A percentile compares a stretch with the other conserved stretches of the same genome.
phyloP scores from a whole-genome alignment of 1,139 yeast genomes.

The Blastobotrys proliferans region DNA sequence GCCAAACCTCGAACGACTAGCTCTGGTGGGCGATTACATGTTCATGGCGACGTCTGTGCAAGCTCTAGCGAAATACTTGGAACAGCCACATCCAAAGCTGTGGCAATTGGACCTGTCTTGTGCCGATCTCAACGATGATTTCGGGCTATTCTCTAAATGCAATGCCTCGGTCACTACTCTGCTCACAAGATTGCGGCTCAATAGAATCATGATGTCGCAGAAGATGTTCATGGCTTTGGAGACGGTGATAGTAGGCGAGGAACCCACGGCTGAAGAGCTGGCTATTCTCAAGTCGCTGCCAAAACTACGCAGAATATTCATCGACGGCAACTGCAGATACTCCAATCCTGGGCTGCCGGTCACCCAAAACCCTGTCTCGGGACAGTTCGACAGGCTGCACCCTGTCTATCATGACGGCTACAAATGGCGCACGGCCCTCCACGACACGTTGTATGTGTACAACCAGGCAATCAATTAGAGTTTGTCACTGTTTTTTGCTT shows the following conservation, averaged over 20 bases:
- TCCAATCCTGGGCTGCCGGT: background rate
- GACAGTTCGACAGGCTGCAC: background rate
- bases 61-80: background rate
- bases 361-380: background rate
- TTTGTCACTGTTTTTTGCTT: too few species aligned
- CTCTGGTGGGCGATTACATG: background rate
- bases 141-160: background rate
- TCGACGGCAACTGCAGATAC: background rate
- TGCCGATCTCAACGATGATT: background rate
- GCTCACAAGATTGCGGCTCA: background rate
- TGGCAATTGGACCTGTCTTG: background rate
- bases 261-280: background rate
- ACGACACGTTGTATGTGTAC: too few species aligned
- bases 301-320: background rate
- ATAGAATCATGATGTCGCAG: background rate
- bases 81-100: background rate
- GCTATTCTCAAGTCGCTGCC: background rate
- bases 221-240: background rate
- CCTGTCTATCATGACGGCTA: slow-evolving; percentile 1
- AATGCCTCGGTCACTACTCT: background rate
- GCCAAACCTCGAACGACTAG: background rate
- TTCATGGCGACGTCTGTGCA: background rate
- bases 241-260: background rate
- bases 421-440: too few species aligned
- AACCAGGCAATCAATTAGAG: too few species aligned